Percentiles rank a stretch among this genome's conserved stretches.
phyloP scores from a whole-genome alignment of 139 green algal species.

The Bryopsis sp. region DNA sequence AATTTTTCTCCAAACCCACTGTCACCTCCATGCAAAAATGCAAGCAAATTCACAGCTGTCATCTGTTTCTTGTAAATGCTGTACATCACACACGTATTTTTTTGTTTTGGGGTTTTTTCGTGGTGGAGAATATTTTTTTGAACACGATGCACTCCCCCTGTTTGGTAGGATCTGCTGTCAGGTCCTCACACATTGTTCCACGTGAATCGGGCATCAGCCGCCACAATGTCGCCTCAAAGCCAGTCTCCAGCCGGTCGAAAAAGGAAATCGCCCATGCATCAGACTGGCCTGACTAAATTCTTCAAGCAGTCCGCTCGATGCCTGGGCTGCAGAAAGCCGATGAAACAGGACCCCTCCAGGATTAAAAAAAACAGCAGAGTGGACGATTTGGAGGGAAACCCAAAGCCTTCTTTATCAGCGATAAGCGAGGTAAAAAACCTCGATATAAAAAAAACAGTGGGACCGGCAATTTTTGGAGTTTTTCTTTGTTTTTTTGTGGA shows the following conservation, averaged over 20 bases:
- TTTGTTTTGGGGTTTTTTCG: neutral
- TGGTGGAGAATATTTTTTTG: neutral
- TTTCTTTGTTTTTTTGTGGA: too few species aligned
- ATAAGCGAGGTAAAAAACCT: neutral
- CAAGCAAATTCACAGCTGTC: too few species aligned
- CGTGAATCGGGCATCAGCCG: conserved; percentile 21
- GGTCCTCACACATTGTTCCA: conserved; percentile 37
- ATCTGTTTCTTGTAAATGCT: conserved; percentile 4
- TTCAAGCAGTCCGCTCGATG: neutral
- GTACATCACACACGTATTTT: neutral
- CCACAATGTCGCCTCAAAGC: too few species aligned
- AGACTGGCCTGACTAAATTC: neutral
- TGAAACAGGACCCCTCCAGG: neutral
- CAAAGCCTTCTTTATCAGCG: neutral
- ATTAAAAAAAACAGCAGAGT: neutral
- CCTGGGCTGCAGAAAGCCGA: neutral
- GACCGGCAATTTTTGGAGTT: too few species aligned
- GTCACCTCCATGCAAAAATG: neutral
- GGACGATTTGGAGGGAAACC: neutral
- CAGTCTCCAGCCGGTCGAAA: neutral
- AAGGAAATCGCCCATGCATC: neutral
- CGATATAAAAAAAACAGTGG: too few species aligned
- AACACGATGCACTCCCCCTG: conserved; percentile 1
- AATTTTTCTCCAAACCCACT: neutral
- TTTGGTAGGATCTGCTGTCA: conserved; percentile 20